Percentiles rank a stretch among this genome's conserved stretches.
These are phyloP conservation scores for Crithidia expoeki DNA, from an alignment of 208 protist species.

Conservation along the genomic window DNA sequence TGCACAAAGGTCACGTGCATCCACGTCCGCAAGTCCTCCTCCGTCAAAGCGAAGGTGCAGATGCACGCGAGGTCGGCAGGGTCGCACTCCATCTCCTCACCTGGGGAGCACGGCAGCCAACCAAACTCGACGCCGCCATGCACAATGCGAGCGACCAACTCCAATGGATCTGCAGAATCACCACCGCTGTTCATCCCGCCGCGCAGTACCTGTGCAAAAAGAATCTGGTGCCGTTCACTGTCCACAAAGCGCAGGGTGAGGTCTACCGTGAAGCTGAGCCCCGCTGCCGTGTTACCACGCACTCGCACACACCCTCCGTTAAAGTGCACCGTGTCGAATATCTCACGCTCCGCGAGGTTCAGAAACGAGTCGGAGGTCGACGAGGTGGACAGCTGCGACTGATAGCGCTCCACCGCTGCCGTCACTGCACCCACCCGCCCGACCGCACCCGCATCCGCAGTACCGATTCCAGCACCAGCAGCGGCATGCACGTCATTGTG, in stretches of 20 bases:
- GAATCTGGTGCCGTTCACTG: slow-evolving; percentile 55
- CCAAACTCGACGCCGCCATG: slow-evolving; percentile 64
- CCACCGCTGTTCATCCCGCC: neutral
- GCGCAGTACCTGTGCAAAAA: slow-evolving; percentile 66
- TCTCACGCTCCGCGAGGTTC: slow-evolving; percentile 13
- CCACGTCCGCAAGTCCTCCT: slow-evolving; percentile 39
- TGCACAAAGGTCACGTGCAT: slow-evolving; percentile 82
- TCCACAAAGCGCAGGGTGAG: slow-evolving; percentile 57
- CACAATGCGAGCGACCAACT: slow-evolving; percentile 59
- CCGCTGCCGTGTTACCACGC: slow-evolving; percentile 34
- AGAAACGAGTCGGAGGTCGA: slow-evolving; percentile 24
- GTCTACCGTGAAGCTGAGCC: slow-evolving; percentile 79
- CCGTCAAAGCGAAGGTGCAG: slow-evolving; percentile 30
- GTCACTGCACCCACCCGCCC: neutral
- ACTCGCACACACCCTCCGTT: slow-evolving; percentile 71
- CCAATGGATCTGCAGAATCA: slow-evolving; percentile 13
- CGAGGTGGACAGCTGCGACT: slow-evolving; percentile 25
- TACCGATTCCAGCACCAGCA: neutral
- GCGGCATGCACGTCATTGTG: neutral
- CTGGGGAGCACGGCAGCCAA: slow-evolving; percentile 35
- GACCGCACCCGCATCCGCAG: neutral
- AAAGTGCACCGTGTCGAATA: slow-evolving; percentile 70
- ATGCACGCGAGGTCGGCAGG: slow-evolving; percentile 8
- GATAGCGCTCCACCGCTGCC: slow-evolving; percentile 3
- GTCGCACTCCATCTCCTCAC: slow-evolving; percentile 21